A percentile compares a stretch with the other conserved stretches of the same genome.
phyloP scores from a whole-genome alignment of 2,329 filamentous ascomycete species.

The Arthrobotrys iridis region DNA sequence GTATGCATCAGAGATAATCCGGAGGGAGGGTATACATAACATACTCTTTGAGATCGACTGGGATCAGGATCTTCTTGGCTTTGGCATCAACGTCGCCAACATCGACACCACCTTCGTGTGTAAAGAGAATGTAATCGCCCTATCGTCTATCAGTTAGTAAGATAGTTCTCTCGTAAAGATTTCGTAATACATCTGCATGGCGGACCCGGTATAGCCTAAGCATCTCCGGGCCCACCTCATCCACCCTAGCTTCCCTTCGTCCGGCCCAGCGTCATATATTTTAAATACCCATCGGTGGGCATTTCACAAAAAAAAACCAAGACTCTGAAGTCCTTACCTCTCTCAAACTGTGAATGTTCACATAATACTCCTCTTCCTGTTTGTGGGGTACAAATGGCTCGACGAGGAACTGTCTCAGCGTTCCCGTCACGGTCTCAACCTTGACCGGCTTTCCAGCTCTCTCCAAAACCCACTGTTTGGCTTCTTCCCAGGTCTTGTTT shows the following conservation, averaged over 20 bases:
- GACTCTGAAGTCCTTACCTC: conserved; percentile 76
- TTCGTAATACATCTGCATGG: conserved; percentile 7
- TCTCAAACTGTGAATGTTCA: conserved; percentile 99
- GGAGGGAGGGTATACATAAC: neutral
- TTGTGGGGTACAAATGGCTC: conserved; percentile 98
- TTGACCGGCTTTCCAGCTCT: conserved; percentile 90
- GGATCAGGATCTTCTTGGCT: conserved; percentile 97
- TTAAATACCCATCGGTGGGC: conserved; percentile 18
- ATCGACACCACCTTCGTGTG: conserved; percentile 98
- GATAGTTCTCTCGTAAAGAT: conserved; percentile 8
- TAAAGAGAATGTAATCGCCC: conserved; percentile 99
- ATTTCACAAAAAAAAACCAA: conserved; percentile 56
- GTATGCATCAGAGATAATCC: neutral
- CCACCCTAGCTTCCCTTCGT: conserved; percentile 53
- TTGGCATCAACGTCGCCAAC: conserved; percentile 99
- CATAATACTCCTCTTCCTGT: conserved; percentile 97
- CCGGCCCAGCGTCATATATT: conserved; percentile 29
- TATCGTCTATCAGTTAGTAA: conserved; percentile 62
- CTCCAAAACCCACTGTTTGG: conserved; percentile 90
- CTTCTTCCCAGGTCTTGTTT: conserved; percentile 97
- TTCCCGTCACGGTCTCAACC: conserved; percentile 90
- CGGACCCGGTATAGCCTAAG: conserved; percentile 34
- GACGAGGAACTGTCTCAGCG: conserved; percentile 93
- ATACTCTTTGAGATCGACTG: conserved; percentile 84
- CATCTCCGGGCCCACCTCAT: conserved; percentile 8